A percentile compares a stretch with the other conserved stretches of the same genome.
These are phyloP conservation scores for Nakaseomyces nivariensis DNA, from an alignment of 1,139 yeast genomes.

Conservation along the genomic window DNA sequence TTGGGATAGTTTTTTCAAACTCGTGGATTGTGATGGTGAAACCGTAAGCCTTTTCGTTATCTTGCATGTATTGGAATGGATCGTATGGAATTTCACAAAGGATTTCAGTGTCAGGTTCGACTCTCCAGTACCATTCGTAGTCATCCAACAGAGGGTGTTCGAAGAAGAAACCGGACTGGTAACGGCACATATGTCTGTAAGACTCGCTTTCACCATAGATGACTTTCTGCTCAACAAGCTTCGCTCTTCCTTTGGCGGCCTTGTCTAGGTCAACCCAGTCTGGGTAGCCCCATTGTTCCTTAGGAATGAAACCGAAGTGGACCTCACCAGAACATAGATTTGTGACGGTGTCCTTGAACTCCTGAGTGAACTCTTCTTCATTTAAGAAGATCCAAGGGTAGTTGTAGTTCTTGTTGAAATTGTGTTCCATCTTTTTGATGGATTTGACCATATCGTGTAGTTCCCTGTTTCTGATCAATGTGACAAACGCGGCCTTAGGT, in stretches of 20 bases:
- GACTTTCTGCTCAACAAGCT: conserved; percentile 39
- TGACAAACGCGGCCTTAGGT: conserved; percentile 58
- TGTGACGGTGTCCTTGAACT: conserved; percentile 40
- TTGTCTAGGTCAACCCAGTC: conserved; percentile 48
- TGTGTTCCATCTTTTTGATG: conserved; percentile 47
- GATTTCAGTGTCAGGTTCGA: conserved; percentile 73
- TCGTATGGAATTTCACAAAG: conserved; percentile 77
- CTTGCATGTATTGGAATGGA: conserved; percentile 73
- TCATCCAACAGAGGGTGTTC: conserved; percentile 62
- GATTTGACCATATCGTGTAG: conserved; percentile 42
- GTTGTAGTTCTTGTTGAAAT: conserved; percentile 57
- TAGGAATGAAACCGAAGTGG: conserved; percentile 48
- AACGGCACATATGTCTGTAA: conserved; percentile 87
- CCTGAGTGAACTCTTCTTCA: conserved; percentile 53
- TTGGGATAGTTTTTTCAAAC: conserved; percentile 64
- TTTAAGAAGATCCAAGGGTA: conserved; percentile 79
- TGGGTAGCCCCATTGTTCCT: conserved; percentile 50
- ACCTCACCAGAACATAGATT: conserved; percentile 40
- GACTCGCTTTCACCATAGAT: conserved; percentile 57
- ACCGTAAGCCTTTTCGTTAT: conserved; percentile 60
- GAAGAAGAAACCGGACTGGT: conserved; percentile 84
- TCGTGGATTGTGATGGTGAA: conserved; percentile 82
- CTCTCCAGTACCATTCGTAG: conserved; percentile 90
- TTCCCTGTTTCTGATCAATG: conserved; percentile 63
- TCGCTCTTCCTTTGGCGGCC: conserved; percentile 44